Percentiles rank a stretch among this genome's conserved stretches.
These are phyloP conservation scores for Penicillium frequentans DNA, from an alignment of 2,329 filamentous ascomycete genomes.

Conservation along the genomic window DNA sequence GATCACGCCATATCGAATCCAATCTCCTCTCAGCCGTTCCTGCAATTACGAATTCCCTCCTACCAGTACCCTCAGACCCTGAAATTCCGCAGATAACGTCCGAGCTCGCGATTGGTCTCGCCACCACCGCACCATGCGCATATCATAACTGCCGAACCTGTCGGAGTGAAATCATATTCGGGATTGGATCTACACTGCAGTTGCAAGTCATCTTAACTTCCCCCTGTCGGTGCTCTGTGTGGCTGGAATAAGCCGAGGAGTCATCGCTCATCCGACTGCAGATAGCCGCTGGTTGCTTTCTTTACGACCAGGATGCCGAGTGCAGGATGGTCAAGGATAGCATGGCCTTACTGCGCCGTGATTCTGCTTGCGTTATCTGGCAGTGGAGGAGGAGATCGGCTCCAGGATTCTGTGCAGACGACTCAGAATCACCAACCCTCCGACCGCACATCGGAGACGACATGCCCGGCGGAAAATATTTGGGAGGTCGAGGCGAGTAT, in stretches of 20 bases:
- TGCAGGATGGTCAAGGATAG: constrained; percentile 8
- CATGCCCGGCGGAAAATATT: constrained; percentile 10
- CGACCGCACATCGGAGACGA: background rate
- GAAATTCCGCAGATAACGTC: constrained; percentile 1
- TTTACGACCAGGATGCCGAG: constrained; percentile 13
- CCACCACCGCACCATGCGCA: constrained; percentile 17
- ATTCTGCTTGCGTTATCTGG: background rate
- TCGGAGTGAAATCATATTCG: background rate
- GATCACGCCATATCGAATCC: background rate
- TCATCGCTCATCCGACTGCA: background rate
- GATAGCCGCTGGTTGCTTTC: background rate
- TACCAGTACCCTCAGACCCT: background rate
- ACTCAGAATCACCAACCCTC: background rate
- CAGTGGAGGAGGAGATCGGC: background rate
- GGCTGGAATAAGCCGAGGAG: constrained; percentile 3
- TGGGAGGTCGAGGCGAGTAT: constrained; percentile 18
- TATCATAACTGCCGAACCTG: constrained; percentile 7
- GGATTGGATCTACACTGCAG: background rate
- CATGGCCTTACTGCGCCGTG: background rate
- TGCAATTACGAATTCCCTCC: background rate
- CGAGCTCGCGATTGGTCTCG: constrained; percentile 12
- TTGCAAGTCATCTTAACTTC: background rate
- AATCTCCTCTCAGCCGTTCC: background rate
- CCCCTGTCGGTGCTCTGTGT: background rate
- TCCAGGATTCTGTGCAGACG: background rate